These are phyloP conservation scores for Mycena rosella DNA, from an alignment of 768 basidiomycete genomes.

Conservation along the genomic window DNA sequence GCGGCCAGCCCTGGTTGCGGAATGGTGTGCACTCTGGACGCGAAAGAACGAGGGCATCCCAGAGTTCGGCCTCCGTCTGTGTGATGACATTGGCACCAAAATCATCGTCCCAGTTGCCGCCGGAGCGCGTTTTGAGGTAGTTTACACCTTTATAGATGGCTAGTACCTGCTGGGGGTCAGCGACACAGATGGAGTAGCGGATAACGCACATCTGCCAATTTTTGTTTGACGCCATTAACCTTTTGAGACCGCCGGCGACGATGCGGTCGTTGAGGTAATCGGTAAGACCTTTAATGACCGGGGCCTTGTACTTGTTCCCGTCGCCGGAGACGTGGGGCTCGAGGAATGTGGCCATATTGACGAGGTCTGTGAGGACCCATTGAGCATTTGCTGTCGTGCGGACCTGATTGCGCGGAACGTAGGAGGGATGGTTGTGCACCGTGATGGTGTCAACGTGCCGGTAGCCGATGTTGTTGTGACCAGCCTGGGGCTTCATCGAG, in stretches of 20 bases:
- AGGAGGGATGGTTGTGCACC: too few relatives aligned
- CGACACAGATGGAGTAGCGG: not conserved
- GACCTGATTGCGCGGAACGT: not conserved
- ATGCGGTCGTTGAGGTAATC: not conserved
- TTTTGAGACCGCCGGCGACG: not conserved
- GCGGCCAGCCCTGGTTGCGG: constrained; percentile 13
- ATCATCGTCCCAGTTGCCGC: constrained; percentile 1
- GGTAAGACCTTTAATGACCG: not conserved
- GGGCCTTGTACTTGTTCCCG: constrained; percentile 2
- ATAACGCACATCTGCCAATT: constrained; percentile 13
- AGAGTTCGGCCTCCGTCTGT: not conserved
- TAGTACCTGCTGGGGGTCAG: not conserved
- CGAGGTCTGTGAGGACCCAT: not conserved
- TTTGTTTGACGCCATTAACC: not conserved
- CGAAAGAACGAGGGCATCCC: not conserved
- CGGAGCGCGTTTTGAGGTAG: constrained; percentile 16
- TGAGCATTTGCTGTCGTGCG: not conserved
- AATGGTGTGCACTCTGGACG: constrained; percentile 13
- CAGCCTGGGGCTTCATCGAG: not conserved
- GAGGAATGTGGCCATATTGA: not conserved
- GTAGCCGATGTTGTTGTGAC: constrained; percentile 4
- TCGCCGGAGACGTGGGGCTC: constrained; percentile 1
- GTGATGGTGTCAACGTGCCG: not conserved
- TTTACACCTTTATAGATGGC: constrained; percentile 12
- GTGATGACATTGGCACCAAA: too few relatives aligned